Evolutionary conservation across 2,329 filamentous ascomycete genomes (phyloP).

Genomic region (Ascochyta koolunga): DNA sequence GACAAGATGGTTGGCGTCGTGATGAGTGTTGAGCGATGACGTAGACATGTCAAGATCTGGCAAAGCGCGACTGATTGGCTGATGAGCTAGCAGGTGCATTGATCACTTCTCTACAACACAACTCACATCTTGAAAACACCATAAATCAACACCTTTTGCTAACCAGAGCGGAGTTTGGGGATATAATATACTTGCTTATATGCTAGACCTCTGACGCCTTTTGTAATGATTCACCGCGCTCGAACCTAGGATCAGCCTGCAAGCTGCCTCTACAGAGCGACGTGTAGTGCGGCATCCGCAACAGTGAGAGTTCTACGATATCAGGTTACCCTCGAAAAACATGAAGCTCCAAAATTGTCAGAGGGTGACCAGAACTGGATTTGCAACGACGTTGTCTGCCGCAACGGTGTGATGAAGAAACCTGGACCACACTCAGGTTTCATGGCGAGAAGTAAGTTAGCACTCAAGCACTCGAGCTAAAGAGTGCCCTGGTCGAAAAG

Average conservation of each 20-base stretch:
- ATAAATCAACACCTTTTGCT: neutral
- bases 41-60: conserved; percentile 7
- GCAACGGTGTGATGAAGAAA: neutral
- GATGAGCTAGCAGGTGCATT: neutral
- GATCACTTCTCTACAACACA: conserved; percentile 43
- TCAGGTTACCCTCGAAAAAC: neutral
- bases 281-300: no score
- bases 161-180: neutral
- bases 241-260: neutral
- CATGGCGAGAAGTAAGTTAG: no score
- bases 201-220: neutral
- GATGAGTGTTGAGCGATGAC: conserved; percentile 22
- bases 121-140: conserved; percentile 79
- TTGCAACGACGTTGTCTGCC: neutral
- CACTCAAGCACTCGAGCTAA: neutral
- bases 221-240: no score
- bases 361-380: neutral
- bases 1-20: neutral
- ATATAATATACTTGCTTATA: neutral
- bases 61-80: neutral
- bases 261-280: no score
- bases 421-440: no score
- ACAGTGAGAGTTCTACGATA: no score
- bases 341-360: neutral
- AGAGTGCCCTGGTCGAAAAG: neutral